These are phyloP conservation scores for Endoconidiophora polonica DNA, from an alignment of 2,329 filamentous ascomycete genomes.

Conservation along the genomic window DNA sequence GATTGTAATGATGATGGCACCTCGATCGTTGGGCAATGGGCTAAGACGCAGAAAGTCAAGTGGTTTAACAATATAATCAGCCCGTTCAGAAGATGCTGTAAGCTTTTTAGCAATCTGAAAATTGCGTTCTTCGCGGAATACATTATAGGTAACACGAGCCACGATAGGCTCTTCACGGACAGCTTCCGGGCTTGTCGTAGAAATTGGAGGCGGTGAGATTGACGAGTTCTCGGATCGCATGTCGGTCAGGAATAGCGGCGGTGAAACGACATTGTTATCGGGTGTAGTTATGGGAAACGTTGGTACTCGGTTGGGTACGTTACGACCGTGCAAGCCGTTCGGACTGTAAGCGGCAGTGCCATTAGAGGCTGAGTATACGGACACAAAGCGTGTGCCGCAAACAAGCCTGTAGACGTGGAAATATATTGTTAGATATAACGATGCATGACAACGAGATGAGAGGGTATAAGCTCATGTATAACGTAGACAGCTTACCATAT, in stretches of 20 bases:
- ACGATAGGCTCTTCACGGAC: constrained; percentile 48
- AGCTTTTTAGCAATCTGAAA: constrained; percentile 69
- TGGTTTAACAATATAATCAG: constrained; percentile 61
- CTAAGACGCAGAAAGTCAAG: constrained; percentile 63
- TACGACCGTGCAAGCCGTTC: constrained; percentile 29
- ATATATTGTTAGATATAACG: neutral
- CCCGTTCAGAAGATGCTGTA: constrained; percentile 53
- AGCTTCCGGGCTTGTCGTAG: constrained; percentile 18
- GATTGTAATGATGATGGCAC: constrained; percentile 59
- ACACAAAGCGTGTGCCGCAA: constrained; percentile 40
- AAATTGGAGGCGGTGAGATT: constrained; percentile 20
- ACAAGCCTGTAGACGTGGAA: constrained; percentile 36
- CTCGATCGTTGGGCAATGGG: constrained; percentile 50
- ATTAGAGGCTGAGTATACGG: constrained; percentile 27
- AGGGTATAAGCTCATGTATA: neutral
- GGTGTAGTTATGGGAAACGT: constrained; percentile 8
- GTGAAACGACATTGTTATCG: constrained; percentile 18
- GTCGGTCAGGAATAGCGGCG: constrained; percentile 21
- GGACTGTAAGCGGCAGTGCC: constrained; percentile 23
- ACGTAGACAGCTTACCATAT: constrained; percentile 48
- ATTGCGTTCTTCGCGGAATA: constrained; percentile 68
- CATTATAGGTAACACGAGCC: constrained; percentile 68
- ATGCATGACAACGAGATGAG: neutral
- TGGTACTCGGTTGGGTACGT: constrained; percentile 17
- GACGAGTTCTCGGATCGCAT: constrained; percentile 23